Conservation (phyloP, 192 early-diverging fungal species). For the Gryganskiella cystojenkinii region DNA sequence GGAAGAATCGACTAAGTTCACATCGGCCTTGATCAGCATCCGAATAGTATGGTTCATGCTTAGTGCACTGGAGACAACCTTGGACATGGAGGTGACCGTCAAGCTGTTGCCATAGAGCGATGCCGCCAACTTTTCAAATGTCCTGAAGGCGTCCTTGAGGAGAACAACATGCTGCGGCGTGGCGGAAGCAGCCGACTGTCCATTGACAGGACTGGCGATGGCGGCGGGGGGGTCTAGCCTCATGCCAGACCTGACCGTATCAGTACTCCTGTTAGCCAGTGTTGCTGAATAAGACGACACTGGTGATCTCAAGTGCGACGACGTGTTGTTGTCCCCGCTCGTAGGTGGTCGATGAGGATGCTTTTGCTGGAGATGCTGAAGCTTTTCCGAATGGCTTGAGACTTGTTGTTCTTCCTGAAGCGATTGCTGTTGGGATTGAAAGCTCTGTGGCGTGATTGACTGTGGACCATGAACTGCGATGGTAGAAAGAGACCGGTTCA, state of each 20-base stretch:
- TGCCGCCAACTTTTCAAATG: conserved; percentile 26
- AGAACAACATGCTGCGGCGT: conserved; percentile 26
- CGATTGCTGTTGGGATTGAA: conserved; percentile 1
- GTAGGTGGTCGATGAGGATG: conserved; percentile 13
- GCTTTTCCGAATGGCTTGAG: conserved; percentile 24
- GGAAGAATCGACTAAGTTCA: conserved; percentile 35
- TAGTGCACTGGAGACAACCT: conserved; percentile 26
- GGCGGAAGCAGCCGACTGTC: background rate
- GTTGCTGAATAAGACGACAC: background rate
- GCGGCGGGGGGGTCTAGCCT: conserved; percentile 7
- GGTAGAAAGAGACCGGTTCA: conserved; percentile 37
- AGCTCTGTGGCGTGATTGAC: conserved; percentile 8
- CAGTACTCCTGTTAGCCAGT: conserved; percentile 1
- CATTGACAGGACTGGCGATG: conserved; percentile 6
- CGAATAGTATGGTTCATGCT: conserved; percentile 45
- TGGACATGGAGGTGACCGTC: conserved; percentile 14
- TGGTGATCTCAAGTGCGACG: conserved; percentile 15
- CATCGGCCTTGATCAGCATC: conserved; percentile 34
- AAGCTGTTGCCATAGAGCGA: background rate
- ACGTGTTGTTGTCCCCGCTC: background rate
- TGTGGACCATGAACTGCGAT: conserved; percentile 27
- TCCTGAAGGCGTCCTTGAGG: conserved; percentile 30
- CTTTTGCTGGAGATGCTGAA: conserved; percentile 13
- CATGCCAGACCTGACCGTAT: no score
- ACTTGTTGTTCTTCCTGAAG: background rate